These are phyloP conservation scores for Boletus coccyginus DNA, from an alignment of 768 basidiomycete genomes.

Conservation along the genomic window DNA sequence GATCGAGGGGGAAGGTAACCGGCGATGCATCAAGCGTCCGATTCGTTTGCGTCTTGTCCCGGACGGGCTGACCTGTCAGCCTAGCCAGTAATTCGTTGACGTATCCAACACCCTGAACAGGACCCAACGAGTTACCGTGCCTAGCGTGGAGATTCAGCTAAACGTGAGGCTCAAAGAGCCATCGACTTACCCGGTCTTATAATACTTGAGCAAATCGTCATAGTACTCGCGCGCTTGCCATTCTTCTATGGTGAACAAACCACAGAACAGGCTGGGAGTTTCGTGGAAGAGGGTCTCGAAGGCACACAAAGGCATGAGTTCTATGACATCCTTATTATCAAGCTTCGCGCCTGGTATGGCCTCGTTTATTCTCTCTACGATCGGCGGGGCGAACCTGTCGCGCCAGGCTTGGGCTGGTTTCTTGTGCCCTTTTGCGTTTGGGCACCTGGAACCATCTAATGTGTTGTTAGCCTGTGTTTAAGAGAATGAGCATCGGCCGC, in stretches of 20 bases:
- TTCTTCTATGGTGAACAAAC: constrained; percentile 61
- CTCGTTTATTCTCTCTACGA: constrained; percentile 56
- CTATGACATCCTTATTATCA: constrained; percentile 48
- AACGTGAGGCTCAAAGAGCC: not conserved
- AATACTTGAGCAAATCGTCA: constrained; percentile 75
- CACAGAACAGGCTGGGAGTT: constrained; percentile 63
- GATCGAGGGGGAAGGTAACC: constrained; percentile 69
- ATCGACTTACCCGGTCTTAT: constrained; percentile 60
- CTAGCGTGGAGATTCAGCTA: constrained; percentile 32
- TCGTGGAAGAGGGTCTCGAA: constrained; percentile 69
- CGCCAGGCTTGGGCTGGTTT: constrained; percentile 53
- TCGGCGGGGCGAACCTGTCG: constrained; percentile 48
- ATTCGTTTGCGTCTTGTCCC: constrained; percentile 76
- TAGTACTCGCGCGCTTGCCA: constrained; percentile 68
- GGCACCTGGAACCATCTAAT: constrained; percentile 64
- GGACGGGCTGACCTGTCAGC: constrained; percentile 60
- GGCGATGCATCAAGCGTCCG: constrained; percentile 64
- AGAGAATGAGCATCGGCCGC: not conserved
- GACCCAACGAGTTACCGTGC: constrained; percentile 67
- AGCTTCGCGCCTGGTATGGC: constrained; percentile 65
- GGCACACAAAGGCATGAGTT: constrained; percentile 71
- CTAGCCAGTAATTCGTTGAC: constrained; percentile 87
- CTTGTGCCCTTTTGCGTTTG: constrained; percentile 46
- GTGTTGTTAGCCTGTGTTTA: constrained; percentile 56
- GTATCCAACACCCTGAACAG: constrained; percentile 82